phyloP scores from a whole-genome alignment of 768 basidiomycete genomes.

The Auriscalpium orientale region DNA sequence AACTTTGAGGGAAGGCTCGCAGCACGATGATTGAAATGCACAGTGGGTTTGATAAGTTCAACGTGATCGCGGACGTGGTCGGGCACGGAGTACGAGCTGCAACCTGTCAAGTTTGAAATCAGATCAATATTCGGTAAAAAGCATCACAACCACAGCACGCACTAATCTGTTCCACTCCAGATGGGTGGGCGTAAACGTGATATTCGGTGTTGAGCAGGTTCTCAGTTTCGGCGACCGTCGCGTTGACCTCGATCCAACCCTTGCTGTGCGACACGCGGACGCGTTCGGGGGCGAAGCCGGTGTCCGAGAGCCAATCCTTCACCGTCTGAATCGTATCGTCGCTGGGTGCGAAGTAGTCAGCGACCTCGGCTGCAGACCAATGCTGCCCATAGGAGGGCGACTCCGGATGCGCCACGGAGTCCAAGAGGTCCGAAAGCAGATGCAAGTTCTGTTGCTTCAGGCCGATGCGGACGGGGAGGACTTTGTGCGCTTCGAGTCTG shows the following conservation, averaged over 20 bases:
- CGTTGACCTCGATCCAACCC: slow-evolving; percentile 35
- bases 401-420: slow-evolving; percentile 36
- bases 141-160: background rate
- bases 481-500: slow-evolving; percentile 23
- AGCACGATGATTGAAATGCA: slow-evolving; percentile 29
- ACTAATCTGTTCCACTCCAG: slow-evolving; percentile 32
- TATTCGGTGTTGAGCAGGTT: slow-evolving; percentile 34
- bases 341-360: slow-evolving; percentile 35
- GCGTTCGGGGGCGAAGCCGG: slow-evolving; percentile 29
- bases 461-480: slow-evolving; percentile 39
- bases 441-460: slow-evolving; percentile 36
- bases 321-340: slow-evolving; percentile 29
- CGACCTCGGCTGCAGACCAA: slow-evolving; percentile 33
- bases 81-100: slow-evolving; percentile 36
- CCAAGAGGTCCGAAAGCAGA: slow-evolving; percentile 32
- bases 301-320: slow-evolving; percentile 31
- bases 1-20: background rate
- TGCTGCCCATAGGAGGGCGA: slow-evolving; percentile 41
- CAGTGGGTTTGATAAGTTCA: slow-evolving; percentile 38
- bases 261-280: slow-evolving; percentile 26
- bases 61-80: slow-evolving; percentile 30
- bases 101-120: slow-evolving; percentile 18
- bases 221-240: slow-evolving; percentile 37
- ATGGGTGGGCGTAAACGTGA: slow-evolving; percentile 34
- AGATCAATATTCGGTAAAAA: background rate